Evolutionary conservation across 768 basidiomycete species (phyloP).

Genomic region (Udeniomyces megalosporus): DNA sequence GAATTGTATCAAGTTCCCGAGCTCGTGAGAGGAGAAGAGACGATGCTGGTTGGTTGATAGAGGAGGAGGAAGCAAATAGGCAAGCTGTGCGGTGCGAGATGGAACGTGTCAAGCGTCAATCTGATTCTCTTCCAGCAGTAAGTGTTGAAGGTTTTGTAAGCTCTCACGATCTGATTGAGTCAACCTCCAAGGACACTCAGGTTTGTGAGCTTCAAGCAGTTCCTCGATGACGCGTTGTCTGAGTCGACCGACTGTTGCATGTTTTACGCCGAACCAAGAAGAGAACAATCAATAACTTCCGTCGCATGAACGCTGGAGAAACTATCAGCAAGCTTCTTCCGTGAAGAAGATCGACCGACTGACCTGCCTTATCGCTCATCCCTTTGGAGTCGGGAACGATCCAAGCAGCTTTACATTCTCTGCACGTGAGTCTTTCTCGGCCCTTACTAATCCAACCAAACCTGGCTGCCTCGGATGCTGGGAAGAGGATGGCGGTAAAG

Average conservation of each 20-base stretch:
- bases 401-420: conserved; percentile 1
- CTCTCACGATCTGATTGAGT: neutral
- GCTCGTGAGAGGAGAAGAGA: too few species aligned
- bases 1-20: too few species aligned
- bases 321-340: neutral
- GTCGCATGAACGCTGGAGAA: neutral
- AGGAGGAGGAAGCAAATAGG: neutral
- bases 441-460: conserved; percentile 5
- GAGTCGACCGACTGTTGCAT: neutral
- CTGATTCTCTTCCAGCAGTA: too few species aligned
- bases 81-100: too few species aligned
- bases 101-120: too few species aligned
- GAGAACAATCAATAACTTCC: neutral
- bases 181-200: conserved; percentile 3
- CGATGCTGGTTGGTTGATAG: neutral
- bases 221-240: neutral
- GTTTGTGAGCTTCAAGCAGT: conserved; percentile 1
- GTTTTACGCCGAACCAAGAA: neutral
- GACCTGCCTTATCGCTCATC: neutral
- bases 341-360: neutral
- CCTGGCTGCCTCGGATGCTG: neutral
- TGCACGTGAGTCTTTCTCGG: neutral
- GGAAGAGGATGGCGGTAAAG: neutral
- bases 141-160: too few species aligned
- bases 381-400: neutral